Conservation (phyloP, 2,329 filamentous ascomycete genomes). For the Calycina herbarum region DNA sequence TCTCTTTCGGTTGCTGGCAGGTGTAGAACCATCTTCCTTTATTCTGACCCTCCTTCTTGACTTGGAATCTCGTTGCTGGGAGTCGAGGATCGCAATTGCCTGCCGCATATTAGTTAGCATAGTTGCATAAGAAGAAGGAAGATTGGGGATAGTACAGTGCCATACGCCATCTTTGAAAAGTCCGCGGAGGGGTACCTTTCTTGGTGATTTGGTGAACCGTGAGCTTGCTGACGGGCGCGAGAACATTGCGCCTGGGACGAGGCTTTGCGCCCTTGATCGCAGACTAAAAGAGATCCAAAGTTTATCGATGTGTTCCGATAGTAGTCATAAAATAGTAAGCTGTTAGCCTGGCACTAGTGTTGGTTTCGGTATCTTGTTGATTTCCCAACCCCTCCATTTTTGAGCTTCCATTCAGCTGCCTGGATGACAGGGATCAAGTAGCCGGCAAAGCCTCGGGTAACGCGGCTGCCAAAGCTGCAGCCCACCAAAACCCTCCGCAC, state of each 20-base stretch:
- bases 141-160: conserved; percentile 37
- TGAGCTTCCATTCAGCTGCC: not conserved
- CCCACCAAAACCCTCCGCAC: not conserved
- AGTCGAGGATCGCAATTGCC: conserved; percentile 53
- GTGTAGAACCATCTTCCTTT: conserved; percentile 54
- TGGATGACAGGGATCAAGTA: not conserved
- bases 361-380: conserved; percentile 17
- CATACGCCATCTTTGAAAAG: conserved; percentile 40
- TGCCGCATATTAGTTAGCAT: conserved; percentile 26
- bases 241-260: not conserved
- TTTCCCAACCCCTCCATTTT: not conserved
- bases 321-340: not conserved
- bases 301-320: not conserved
- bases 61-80: conserved; percentile 49
- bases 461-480: not conserved
- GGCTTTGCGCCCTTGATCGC: not conserved
- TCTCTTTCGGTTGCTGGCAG: conserved; percentile 48
- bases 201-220: not conserved
- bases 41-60: conserved; percentile 51
- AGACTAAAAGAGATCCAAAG: not conserved
- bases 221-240: not conserved
- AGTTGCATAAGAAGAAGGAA: not conserved
- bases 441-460: not conserved
- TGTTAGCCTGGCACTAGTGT: not conserved
- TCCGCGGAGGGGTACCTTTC: conserved; percentile 22